phyloP scores from a whole-genome alignment of 225 moss, liverwort and hornwort genomes.

The Marchantia polymorpha region DNA sequence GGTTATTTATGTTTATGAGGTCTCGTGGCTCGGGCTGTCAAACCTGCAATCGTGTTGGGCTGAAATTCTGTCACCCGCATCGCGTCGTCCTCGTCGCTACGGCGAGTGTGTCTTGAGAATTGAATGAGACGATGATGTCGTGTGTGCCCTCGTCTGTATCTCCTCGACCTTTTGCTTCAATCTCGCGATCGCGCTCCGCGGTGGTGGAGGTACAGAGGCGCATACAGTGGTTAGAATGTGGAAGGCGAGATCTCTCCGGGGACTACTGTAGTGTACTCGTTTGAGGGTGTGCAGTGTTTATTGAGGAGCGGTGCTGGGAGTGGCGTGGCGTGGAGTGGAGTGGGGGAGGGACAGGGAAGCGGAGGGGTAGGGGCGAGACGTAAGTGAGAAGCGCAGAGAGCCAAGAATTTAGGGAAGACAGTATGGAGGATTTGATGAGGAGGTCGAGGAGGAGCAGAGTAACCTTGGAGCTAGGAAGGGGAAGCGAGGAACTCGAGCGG shows the following conservation, averaged over 20 bases:
- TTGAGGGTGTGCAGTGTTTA: conserved; percentile 16
- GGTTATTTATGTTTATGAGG: background rate
- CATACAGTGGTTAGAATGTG: background rate
- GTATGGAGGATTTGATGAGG: background rate
- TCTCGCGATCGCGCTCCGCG: background rate
- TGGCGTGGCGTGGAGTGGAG: background rate
- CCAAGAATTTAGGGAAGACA: background rate
- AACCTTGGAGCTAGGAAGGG: background rate
- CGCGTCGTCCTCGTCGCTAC: background rate
- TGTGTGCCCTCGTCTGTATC: background rate
- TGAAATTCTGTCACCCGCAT: background rate
- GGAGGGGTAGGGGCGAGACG: background rate
- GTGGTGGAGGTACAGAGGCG: background rate
- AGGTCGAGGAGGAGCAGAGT: conserved; percentile 3
- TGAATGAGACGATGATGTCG: background rate
- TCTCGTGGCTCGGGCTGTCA: background rate
- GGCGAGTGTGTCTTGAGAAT: too few species aligned
- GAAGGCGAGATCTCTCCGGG: background rate
- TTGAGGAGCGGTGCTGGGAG: background rate
- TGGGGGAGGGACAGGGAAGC: background rate
- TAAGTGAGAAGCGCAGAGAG: background rate
- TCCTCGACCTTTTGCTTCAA: background rate
- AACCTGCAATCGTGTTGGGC: conserved; percentile 6
- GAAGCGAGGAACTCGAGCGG: background rate
- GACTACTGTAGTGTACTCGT: background rate